These are phyloP conservation scores for Trichoderma arundinaceum DNA, from an alignment of 2,329 filamentous ascomycete genomes.

Conservation along the genomic window DNA sequence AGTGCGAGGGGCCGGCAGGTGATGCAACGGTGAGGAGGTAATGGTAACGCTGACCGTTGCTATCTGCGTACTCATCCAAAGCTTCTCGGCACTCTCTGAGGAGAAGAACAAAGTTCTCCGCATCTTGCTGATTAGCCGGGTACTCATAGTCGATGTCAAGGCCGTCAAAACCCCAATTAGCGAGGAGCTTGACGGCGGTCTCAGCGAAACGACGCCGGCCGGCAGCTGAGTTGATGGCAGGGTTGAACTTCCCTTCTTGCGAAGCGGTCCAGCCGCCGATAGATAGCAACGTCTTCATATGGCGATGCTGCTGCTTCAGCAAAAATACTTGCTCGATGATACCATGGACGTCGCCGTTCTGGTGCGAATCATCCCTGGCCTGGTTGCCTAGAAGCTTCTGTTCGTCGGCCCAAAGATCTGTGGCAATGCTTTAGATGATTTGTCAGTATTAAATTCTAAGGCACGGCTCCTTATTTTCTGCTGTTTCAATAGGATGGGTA, in stretches of 20 bases:
- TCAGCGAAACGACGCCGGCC: constrained; percentile 70
- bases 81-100: constrained; percentile 51
- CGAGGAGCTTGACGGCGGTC: constrained; percentile 70
- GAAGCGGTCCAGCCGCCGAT: constrained; percentile 85
- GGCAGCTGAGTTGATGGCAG: constrained; percentile 63
- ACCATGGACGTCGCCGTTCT: constrained; percentile 72
- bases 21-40: constrained; percentile 59
- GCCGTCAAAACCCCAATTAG: constrained; percentile 67
- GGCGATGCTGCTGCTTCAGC: constrained; percentile 76
- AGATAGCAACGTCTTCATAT: constrained; percentile 78
- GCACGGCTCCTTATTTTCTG: background rate
- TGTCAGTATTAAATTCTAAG: background rate
- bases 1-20: constrained; percentile 55
- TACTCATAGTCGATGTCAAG: constrained; percentile 65
- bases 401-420: constrained; percentile 52
- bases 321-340: constrained; percentile 77
- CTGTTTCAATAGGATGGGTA: too few species aligned
- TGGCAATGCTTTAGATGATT: background rate
- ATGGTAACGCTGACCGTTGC: constrained; percentile 50
- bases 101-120: constrained; percentile 50
- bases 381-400: constrained; percentile 59
- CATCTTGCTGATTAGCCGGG: constrained; percentile 49
- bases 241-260: constrained; percentile 63
- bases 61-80: constrained; percentile 51
- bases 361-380: background rate